Base-by-base conservation (phyloP, 2,329 filamentous ascomycete species). In the Colletotrichum orchidophilum region DNA sequence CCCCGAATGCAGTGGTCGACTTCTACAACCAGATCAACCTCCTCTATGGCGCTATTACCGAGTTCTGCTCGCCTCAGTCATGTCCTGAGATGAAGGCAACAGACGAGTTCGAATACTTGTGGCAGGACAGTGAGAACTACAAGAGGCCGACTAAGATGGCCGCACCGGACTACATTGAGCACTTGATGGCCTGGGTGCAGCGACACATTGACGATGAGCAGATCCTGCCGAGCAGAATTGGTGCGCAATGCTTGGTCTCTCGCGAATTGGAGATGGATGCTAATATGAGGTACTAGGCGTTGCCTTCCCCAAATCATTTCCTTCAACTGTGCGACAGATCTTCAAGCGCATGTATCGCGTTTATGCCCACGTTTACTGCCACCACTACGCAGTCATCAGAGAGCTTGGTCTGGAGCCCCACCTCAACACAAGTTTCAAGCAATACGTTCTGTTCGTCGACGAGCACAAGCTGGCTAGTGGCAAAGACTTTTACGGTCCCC, bases 71-170 rank as follows among this genome's bases (percentile, higher is more conserved):
- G 29, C 96, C 96, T 35, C 93, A 96, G 80, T 95, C 95, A 74
- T 99, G 96, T 81, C 96, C 96, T 0, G 96, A 98, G 85, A 99
- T 99, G 96, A 99, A 99, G 84, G 96, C 96, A n/a, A 99, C 96
- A 11, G 97, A 99, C 84, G 96, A 99, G 93, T 99, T 98, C 82
- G 96, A 99, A 83, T 99, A 99, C 83, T 92, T 99, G 75, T 99
- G 96, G 96, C 96, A 99, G 85, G 96, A 99, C 83, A 93, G 88
- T 73, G 95, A 97, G 78, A 93, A 94, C 80, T 99, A 92, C 87
- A 97, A 97, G 83, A 92, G 94, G 72, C 96, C 96, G 24, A 99
- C 97, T 73, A 98, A 98, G 86, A 98, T 99, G 93, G 90, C 96
- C 3, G 96, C 96, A 3, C 96, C 96, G 11, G 94, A 95, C 77